These are phyloP conservation scores for Malus sieversii DNA, from an alignment of 306 rosid species.

Conservation along the genomic window DNA sequence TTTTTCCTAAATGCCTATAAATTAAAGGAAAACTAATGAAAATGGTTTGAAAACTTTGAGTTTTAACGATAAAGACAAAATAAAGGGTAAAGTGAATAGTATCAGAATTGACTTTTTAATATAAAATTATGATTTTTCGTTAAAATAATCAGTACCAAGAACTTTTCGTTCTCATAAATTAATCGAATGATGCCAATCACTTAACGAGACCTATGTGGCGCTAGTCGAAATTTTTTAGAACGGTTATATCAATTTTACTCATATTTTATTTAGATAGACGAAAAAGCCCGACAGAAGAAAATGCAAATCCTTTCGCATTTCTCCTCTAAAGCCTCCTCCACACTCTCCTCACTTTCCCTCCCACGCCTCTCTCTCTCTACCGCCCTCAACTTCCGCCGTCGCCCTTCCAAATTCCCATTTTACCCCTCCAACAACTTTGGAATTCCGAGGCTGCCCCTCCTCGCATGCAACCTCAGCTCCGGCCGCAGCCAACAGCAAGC, in stretches of 20 bases:
- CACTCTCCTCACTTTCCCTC: slow-evolving; percentile 6
- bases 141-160: too few species aligned
- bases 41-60: too few species aligned
- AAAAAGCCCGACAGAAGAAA: not conserved
- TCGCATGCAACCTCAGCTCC: slow-evolving; percentile 30
- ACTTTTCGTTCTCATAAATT: too few species aligned
- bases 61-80: too few species aligned
- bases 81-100: too few species aligned
- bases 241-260: not conserved
- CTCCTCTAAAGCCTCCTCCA: slow-evolving; percentile 27
- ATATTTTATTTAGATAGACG: not conserved
- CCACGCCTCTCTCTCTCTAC: slow-evolving; percentile 18
- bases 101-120: too few species aligned
- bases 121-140: too few species aligned
- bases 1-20: fast-evolving
- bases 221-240: too few species aligned
- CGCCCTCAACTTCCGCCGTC: slow-evolving; percentile 23
- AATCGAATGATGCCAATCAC: too few species aligned
- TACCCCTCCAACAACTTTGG: slow-evolving; percentile 8
- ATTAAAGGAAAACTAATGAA: too few species aligned
- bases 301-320: slow-evolving; percentile 34
- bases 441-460: not conserved
- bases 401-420: slow-evolving; percentile 27
- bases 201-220: too few species aligned
- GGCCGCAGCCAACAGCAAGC: not conserved